phyloP scores from a whole-genome alignment of 768 basidiomycete genomes.

The Auricularia cornea region DNA sequence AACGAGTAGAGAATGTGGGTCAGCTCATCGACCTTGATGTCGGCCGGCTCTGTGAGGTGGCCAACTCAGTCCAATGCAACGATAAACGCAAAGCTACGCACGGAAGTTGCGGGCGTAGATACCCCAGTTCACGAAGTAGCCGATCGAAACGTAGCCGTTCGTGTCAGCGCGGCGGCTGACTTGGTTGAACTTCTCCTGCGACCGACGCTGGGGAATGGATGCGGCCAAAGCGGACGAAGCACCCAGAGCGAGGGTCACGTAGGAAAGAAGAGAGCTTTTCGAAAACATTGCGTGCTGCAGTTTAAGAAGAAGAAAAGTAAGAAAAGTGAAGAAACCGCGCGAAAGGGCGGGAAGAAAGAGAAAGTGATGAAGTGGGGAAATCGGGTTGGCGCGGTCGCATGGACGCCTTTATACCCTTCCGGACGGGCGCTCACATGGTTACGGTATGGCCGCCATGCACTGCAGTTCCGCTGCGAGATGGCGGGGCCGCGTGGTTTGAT shows the following conservation, averaged over 20 bases:
- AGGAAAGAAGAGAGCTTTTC: neutral
- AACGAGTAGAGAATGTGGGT: slow-evolving; percentile 79
- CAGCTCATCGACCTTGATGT: slow-evolving; percentile 48
- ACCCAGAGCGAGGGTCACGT: neutral
- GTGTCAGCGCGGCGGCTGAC: neutral
- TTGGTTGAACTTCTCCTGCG: neutral
- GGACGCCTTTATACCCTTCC: neutral
- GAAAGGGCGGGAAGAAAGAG: neutral
- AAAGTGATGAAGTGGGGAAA: neutral
- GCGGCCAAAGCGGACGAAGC: neutral
- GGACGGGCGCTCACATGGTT: neutral
- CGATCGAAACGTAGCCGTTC: neutral
- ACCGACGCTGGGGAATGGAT: neutral
- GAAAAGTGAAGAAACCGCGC: neutral
- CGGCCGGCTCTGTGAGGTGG: slow-evolving; percentile 45
- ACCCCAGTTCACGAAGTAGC: slow-evolving; percentile 25
- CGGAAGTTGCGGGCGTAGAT: slow-evolving; percentile 61
- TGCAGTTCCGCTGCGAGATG: too few species aligned
- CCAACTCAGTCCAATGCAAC: slow-evolving; percentile 4
- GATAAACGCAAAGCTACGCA: slow-evolving; percentile 19
- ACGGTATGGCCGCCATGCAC: neutral
- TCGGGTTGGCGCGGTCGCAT: neutral
- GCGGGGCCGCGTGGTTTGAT: too few species aligned
- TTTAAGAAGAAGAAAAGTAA: neutral
- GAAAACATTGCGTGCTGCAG: neutral